Conservation (phyloP, 2,329 filamentous ascomycete genomes). For the Elsinoe necatrix region DNA sequence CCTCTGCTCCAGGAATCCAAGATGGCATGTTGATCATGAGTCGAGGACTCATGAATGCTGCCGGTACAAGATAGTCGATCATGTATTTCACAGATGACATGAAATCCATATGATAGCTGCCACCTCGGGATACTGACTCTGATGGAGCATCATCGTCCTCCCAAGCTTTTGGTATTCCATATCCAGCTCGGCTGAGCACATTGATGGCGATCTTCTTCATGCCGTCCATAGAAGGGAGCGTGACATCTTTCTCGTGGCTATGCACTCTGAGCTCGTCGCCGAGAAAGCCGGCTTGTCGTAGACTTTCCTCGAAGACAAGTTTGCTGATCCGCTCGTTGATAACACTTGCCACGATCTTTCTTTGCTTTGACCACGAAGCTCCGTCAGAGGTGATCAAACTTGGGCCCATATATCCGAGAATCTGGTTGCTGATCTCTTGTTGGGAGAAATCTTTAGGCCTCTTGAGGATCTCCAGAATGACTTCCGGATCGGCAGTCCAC, state of each 20-base stretch:
- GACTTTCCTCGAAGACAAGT: slow-evolving; percentile 26
- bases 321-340: slow-evolving; percentile 29
- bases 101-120: slow-evolving; percentile 15
- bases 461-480: not conserved
- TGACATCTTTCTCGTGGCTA: not conserved
- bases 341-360: slow-evolving; percentile 27
- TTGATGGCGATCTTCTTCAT: slow-evolving; percentile 30
- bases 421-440: not conserved
- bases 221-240: slow-evolving; percentile 22
- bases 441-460: not conserved
- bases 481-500: not conserved
- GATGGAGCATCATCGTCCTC: slow-evolving; percentile 15
- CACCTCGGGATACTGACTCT: slow-evolving; percentile 20
- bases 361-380: slow-evolving; percentile 26
- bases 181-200: slow-evolving; percentile 27
- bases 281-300: not conserved
- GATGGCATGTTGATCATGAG: slow-evolving; percentile 23
- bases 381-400: slow-evolving; percentile 24
- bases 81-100: slow-evolving; percentile 27
- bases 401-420: slow-evolving; percentile 20
- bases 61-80: slow-evolving; percentile 21
- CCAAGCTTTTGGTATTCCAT: slow-evolving; percentile 26
- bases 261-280: not conserved
- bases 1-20: slow-evolving; percentile 21
- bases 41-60: slow-evolving; percentile 22